phyloP scores from a whole-genome alignment of 2,329 filamentous ascomycete genomes.

The Rutstroemia sp. region DNA sequence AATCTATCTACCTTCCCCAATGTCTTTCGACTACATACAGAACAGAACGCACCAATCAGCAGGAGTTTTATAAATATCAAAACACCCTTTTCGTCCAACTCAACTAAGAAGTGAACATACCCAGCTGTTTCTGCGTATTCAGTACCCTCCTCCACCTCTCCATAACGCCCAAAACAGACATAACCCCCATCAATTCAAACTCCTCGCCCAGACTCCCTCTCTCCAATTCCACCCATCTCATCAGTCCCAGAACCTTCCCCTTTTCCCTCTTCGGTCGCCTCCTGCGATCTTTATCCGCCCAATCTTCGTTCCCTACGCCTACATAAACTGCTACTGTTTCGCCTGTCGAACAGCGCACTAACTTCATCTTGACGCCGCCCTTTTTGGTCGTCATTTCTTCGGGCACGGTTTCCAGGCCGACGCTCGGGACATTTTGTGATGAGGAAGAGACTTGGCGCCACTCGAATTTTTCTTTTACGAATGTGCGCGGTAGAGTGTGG shows the following conservation, averaged over 20 bases:
- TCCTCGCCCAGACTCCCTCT: constrained; percentile 19
- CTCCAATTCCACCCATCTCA: constrained; percentile 6
- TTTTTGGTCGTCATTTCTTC: constrained; percentile 13
- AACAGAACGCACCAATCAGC: too few relatives aligned
- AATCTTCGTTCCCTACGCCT: constrained; percentile 13
- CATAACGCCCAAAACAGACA: constrained; percentile 20
- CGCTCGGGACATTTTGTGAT: neutral
- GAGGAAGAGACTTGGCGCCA: constrained; percentile 16
- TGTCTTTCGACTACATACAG: too few relatives aligned
- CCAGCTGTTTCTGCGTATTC: constrained; percentile 11
- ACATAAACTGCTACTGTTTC: constrained; percentile 25
- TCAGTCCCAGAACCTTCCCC: neutral
- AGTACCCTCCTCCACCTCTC: constrained; percentile 20
- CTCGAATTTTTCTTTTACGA: constrained; percentile 21
- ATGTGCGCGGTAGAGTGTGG: constrained; percentile 16
- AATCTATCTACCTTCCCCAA: too few relatives aligned
- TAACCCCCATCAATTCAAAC: constrained; percentile 22
- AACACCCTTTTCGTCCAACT: neutral
- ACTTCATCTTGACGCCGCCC: constrained; percentile 18
- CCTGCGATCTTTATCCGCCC: constrained; percentile 15
- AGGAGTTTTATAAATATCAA: too few relatives aligned
- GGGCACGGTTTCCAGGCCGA: neutral
- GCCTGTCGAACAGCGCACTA: constrained; percentile 19
- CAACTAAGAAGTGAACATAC: constrained; percentile 8
- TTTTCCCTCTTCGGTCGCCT: constrained; percentile 14